Conservation (phyloP, 2,329 filamentous ascomycete genomes). For the Leptographium procerum region DNA sequence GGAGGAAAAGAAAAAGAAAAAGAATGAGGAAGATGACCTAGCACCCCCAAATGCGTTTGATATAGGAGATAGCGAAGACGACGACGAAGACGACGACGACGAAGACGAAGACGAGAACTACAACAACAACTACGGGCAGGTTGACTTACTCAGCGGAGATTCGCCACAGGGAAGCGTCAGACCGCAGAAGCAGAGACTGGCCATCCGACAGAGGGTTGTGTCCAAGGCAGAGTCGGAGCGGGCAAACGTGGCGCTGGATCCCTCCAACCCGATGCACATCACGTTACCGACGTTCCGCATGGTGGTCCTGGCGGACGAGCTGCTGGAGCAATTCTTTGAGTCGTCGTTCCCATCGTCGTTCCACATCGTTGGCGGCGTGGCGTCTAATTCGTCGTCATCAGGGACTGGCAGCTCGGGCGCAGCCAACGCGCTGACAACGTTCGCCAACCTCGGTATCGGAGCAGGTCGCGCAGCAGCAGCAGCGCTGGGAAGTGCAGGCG, state of each 20-base stretch:
- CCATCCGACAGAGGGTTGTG: constrained; percentile 16
- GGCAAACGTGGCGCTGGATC: constrained; percentile 80
- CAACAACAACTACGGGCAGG: background rate
- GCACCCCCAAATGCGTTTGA: constrained; percentile 47
- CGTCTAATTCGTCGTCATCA: constrained; percentile 23
- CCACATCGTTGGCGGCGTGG: constrained; percentile 60
- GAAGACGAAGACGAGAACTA: constrained; percentile 35
- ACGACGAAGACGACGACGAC: constrained; percentile 37
- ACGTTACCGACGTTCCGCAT: constrained; percentile 96
- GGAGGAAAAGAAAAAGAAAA: background rate
- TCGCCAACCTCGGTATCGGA: constrained; percentile 23
- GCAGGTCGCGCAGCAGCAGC: constrained; percentile 30
- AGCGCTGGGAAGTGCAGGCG: constrained; percentile 15
- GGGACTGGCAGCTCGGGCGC: constrained; percentile 33
- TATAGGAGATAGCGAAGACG: constrained; percentile 63
- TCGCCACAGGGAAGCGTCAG: background rate
- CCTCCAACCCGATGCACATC: constrained; percentile 85
- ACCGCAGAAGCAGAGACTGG: background rate
- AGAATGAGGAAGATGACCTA: constrained; percentile 17
- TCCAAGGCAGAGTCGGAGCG: constrained; percentile 61
- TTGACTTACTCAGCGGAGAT: background rate
- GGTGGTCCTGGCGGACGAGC: constrained; percentile 92
- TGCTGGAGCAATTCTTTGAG: constrained; percentile 95
- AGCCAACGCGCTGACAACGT: constrained; percentile 27
- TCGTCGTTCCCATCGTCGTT: constrained; percentile 89